Base-by-base conservation (phyloP, 2,329 filamentous ascomycete genomes). In the Chaetomiaceae sp. region DNA sequence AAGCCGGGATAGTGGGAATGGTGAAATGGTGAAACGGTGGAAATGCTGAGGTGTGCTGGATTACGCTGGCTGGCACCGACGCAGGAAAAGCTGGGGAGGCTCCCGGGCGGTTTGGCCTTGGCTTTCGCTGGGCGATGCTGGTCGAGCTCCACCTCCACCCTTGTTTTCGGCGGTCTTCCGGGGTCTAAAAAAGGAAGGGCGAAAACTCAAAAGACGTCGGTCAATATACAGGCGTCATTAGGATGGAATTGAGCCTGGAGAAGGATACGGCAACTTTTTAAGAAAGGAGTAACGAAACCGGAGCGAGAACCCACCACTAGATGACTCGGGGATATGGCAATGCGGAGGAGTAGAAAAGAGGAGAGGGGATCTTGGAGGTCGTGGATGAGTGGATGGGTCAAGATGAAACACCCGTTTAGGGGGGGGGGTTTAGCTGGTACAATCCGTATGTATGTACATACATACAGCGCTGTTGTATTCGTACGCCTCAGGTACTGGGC, bases 201-300 rank as follows among this genome's bases (percentile, higher is more conserved):
- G 30, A 42, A 44, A 54, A 47, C 53, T 23, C 48, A 44, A 57
- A n/a, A 51, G 43, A 36, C 30, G 11, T 32, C 4, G 9, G 43
- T 65, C 58, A 65, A 65, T 66, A 62, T 59, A 65, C 62, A 64
- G 62, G 58, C 61, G 56, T 62, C 63, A 65, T 66, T 63, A 63
- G 51, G 54, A 47, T 29, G 49, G 50, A 51, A 54, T 53, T 56
- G 58, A 55, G 57, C 60, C 60, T 59, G 58, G 58, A 61, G 61
- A 59, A 61, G 42, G 51, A 46, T 47, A 45, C 25, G 30, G 23
- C 20, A 27, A 14, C 30, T 32, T 13, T 18, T n/a, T 27, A 9
- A 5, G 16, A 16, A 42, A 49, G 27, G 18, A 40, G 43, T 50
- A 48, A 30, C 32, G 45, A 33, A 42, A 50, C 33, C 14, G 9